Base-by-base conservation (phyloP, 768 basidiomycete species). In the Obba rivulosa region DNA sequence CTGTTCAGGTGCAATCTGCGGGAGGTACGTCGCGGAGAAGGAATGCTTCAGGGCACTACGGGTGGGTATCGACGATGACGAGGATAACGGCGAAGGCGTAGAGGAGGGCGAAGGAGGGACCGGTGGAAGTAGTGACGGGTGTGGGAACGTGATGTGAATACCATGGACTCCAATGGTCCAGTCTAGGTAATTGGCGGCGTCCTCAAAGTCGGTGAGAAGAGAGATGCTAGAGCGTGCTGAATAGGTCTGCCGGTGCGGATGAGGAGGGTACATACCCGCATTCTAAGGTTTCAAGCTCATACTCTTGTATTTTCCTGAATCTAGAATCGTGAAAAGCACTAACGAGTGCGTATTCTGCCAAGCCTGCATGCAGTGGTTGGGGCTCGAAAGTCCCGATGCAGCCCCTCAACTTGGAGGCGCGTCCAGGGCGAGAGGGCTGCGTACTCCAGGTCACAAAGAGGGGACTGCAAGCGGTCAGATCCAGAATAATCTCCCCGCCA, bases 391-490 rank as follows among this genome's bases (percentile, higher is more conserved):
- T 92, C 60, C 95, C 95, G 57, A 99, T 97, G 69, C 95, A 99
- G 41, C 95, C 95, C 45, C 95, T 73, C 52, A 99, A 72, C 50
- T 79, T 74, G 39, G 80, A 73, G 18, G 77, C 63, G 49, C 79
- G 77, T 25, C 80, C 81, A 17, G 79, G 69, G 48, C 78, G 80
- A 49, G 74, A 74, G 25, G 79, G 74, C 50, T 77, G 78, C 39
- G 80, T 85, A 67, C 92, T 93, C 94, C 94, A 99, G 5, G 95
- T 98, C 25, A 98, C 92, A 66, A 99, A 99, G 47, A 99, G 74
- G 11, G 94, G 92, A 67, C 92, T 92, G 54, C 3, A 14, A 43
- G 22, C 9, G 22, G 3, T 28, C 3, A 50, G 42, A 39, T 11
- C 31, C 21, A 21, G 17, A 7, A 43, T 18, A 40, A 9, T 24